Evolutionary conservation across 176 grass and related monocot species (phyloP), one percentile per base, ranked within the genome.

Genomic region (Carex cristatella): DNA sequence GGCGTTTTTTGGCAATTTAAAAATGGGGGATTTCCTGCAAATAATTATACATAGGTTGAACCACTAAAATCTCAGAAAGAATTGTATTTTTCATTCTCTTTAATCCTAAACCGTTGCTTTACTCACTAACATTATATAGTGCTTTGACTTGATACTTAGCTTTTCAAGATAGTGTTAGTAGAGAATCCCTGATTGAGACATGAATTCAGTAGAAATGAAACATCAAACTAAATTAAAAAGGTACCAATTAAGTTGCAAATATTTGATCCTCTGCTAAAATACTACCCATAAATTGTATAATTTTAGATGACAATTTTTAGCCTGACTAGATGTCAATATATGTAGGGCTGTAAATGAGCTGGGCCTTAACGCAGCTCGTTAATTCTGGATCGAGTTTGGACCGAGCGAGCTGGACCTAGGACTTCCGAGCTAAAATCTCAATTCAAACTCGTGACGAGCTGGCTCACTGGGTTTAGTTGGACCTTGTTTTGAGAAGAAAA

Each of bases 71-170:
- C 13, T 79, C 9, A 85, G 32, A 65, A 82, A 65, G 48, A 71
- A 77, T 64, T 65, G 40, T 65, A 37, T 83, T 66, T 87, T 78
- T 65, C 7, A 61, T 61, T 55, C 55, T 74, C 86, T 87, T 87
- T 87, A 87, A 83, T 83, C 62, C 35, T 51, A 61, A 63, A 74
- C 86, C 86, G 37, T 72, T 87, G 13, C 51, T 87, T 87, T 83
- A 11, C 61, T 32, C 38, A 69, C 27, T 51, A 64, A 48, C 55
- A 23, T 55, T 51, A n/a, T 58, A 37, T 86, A 79, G 74, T 79
- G 60, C 75, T 68, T 69, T 80, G 62, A 80, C 62, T 80, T 86
- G 42, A 46, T 67, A 69, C 70, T 68, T 81, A 81, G 74, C 61
- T 80, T 86, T 81, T 65, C 31, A 71, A 65, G 69, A 65, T 80